Percentiles rank a stretch among this genome's conserved stretches.
Conservation (phyloP, 208 protist species). For the Leishmania major region DNA sequence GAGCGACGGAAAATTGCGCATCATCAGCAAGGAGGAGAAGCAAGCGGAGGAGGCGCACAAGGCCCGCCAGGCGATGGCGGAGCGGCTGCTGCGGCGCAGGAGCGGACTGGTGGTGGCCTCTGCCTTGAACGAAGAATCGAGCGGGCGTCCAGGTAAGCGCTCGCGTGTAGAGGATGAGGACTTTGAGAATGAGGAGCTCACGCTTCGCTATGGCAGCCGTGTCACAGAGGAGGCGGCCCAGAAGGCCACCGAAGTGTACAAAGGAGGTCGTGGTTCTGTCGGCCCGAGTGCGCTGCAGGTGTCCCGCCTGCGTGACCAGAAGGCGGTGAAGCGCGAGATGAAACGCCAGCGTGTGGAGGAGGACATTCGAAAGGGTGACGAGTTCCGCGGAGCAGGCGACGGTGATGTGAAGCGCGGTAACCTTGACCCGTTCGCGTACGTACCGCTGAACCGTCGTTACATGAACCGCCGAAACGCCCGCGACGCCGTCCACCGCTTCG, state of each 20-base stretch:
- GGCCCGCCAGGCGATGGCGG: conserved; percentile 61
- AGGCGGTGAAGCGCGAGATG: conserved; percentile 55
- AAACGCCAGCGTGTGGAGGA: conserved; percentile 86
- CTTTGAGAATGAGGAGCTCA: conserved; percentile 87
- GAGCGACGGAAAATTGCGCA: conserved; percentile 78
- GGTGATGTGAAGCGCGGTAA: conserved; percentile 88
- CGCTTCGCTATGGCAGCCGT: conserved; percentile 67
- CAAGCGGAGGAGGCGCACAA: conserved; percentile 46
- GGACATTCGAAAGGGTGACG: conserved; percentile 86
- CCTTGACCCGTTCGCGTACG: conserved; percentile 89
- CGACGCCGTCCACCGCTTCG: conserved; percentile 82
- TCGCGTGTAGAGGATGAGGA: conserved; percentile 69
- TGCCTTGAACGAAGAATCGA: conserved; percentile 57
- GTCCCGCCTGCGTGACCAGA: conserved; percentile 65
- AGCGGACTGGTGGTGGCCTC: conserved; percentile 48
- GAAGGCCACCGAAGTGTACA: conserved; percentile 34
- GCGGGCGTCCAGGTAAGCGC: conserved; percentile 58
- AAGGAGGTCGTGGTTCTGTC: conserved; percentile 23
- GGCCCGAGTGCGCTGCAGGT: conserved; percentile 38
- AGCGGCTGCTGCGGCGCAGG: conserved; percentile 61
- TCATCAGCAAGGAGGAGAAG: conserved; percentile 80
- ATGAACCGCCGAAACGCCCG: conserved; percentile 89
- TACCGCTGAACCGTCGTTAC: conserved; percentile 88
- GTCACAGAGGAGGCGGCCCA: conserved; percentile 51
- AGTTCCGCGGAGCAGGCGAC: conserved; percentile 74